These are phyloP conservation scores for Spatholobus suberectus DNA, from an alignment of 306 rosid species.

Conservation along the genomic window DNA sequence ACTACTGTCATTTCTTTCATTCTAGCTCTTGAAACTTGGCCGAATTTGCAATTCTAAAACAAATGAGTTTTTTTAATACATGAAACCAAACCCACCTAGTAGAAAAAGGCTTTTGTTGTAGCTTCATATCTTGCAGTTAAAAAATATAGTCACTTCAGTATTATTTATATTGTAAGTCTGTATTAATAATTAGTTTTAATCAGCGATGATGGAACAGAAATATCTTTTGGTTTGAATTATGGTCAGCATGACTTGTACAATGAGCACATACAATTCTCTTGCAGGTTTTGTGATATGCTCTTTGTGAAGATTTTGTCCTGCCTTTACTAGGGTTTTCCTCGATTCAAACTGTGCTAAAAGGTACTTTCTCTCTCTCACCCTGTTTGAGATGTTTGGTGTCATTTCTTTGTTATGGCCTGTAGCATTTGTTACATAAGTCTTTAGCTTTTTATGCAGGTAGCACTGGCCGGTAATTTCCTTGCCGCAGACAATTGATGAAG, in stretches of 20 bases:
- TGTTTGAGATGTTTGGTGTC: background rate
- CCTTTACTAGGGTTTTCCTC: background rate
- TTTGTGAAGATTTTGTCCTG: background rate
- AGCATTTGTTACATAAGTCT: background rate
- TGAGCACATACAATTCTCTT: conserved; percentile 21
- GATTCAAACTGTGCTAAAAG: conserved; percentile 74
- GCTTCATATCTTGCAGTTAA: background rate
- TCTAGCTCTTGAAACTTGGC: background rate
- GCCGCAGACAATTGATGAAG: conserved; percentile 56
- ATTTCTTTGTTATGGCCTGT: background rate
- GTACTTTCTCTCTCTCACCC: conserved; percentile 43
- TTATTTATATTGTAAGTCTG: background rate
- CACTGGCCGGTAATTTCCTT: conserved; percentile 66
- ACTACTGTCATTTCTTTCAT: background rate
- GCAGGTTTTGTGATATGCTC: conserved; percentile 18
- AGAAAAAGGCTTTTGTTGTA: background rate
- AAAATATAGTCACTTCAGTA: background rate
- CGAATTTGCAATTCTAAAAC: background rate
- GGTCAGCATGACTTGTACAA: background rate
- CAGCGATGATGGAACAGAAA: background rate
- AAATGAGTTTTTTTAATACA: background rate
- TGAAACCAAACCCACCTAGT: background rate
- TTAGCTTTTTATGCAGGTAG: conserved; percentile 57
- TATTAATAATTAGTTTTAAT: background rate
- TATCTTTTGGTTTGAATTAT: background rate